Conservation (phyloP, 2,329 filamentous ascomycete species). For the Pseudopithomyces chartarum region DNA sequence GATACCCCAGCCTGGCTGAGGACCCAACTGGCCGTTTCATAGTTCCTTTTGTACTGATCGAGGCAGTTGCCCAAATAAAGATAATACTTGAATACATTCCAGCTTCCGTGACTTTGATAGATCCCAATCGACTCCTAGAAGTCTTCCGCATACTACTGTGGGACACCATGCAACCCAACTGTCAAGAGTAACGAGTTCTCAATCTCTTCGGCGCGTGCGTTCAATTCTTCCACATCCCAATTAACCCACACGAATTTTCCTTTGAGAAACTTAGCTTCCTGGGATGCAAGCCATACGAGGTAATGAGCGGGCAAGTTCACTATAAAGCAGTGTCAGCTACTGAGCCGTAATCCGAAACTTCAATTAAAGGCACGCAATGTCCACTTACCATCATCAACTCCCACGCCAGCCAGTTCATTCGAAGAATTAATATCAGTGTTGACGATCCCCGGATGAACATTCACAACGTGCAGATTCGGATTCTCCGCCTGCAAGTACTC, state of each 20-base stretch:
- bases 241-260: constrained; percentile 24
- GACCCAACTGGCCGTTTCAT: background rate
- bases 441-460: constrained; percentile 48
- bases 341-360: constrained; percentile 3
- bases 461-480: constrained; percentile 41
- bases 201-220: constrained; percentile 16
- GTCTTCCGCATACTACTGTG: constrained; percentile 9
- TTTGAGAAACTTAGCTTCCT: constrained; percentile 21
- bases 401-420: background rate
- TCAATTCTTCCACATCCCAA: constrained; percentile 39
- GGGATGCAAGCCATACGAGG: constrained; percentile 34
- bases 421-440: constrained; percentile 38
- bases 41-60: background rate
- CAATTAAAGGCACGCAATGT: constrained; percentile 3
- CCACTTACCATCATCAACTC: constrained; percentile 18
- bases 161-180: constrained; percentile 13
- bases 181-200: constrained; percentile 12
- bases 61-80: background rate
- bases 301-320: constrained; percentile 33
- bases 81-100: background rate
- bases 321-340: constrained; percentile 11
- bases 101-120: background rate
- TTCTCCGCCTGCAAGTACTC: constrained; percentile 45
- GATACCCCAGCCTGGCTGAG: constrained; percentile 3
- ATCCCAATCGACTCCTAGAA: background rate